Base-by-base conservation (phyloP, 1,284 basidiomycete species). In the Volvariella surrecta region DNA sequence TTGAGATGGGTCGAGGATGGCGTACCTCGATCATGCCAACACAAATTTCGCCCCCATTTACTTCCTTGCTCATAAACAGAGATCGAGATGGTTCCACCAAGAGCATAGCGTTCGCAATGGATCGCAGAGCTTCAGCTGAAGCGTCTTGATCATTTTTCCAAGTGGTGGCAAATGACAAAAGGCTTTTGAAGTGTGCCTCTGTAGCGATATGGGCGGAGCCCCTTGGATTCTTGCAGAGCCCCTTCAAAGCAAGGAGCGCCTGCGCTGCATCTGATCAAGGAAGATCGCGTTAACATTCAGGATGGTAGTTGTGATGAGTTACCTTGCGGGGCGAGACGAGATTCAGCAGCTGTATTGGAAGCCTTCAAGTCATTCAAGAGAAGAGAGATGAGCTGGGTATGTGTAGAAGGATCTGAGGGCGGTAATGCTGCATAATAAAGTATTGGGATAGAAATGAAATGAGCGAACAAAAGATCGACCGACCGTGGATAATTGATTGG, bases 171-270 rank as follows among this genome's bases (percentile, higher is more conserved):
- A 82, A 52, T 3, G 58, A 52, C 31, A 84, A 64, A 18, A 85
- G 62, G 17, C 65, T 61, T 3, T 68, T 71, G 43, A 84, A 64
- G 54, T 77, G 82, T 13, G 63, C 52, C 3, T 71, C 51, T 2
- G 64, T 67, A 8, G 78, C 72, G 18, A 93, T 69, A 35, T 79
- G 65, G 43, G 70, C 63, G 7, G 89, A 89, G 10, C 83, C 86
- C 3, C 76, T 64, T 0, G 76, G 78, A 45, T 81, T 74, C 53
- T 83, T 80, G 16, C 84, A 86, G 2, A 93, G 69, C 2, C 73
- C 76, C 62, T 93, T 92, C 48, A 92, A 58, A 0, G 85, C 79
- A 28, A 76, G 65, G 1, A 93, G 64, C 13, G 85, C 87, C 20
- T 65, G 69, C 1, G 73, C 63, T 28, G 74, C 71, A 57, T 87